A percentile compares a stretch with the other conserved stretches of the same genome.
These are phyloP conservation scores for Elaeis guineensis DNA, from an alignment of 176 grass and related monocot species.

Conservation along the genomic window DNA sequence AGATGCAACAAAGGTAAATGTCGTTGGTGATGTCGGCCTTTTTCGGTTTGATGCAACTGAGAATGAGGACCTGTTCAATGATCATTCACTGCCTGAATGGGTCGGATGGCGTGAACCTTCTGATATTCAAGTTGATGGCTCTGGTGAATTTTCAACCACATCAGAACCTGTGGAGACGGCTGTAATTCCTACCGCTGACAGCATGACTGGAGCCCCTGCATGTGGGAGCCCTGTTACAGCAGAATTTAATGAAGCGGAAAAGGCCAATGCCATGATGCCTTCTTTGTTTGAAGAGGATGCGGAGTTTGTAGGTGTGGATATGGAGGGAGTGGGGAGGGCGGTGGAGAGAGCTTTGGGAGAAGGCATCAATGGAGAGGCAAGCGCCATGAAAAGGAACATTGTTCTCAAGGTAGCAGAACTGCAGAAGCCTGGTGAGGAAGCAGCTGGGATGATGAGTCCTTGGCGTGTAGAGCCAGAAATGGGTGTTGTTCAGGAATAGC, in stretches of 20 bases:
- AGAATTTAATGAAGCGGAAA: not conserved
- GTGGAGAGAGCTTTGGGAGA: not conserved
- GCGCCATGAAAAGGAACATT: slow-evolving; percentile 9
- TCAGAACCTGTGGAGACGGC: not conserved
- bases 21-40: slow-evolving; percentile 3
- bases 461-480: slow-evolving; percentile 23
- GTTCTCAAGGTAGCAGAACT: slow-evolving; percentile 3
- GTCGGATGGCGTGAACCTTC: slow-evolving; percentile 24
- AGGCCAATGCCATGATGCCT: not conserved
- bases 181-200: not conserved
- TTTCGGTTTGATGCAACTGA: slow-evolving; percentile 21
- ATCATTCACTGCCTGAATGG: slow-evolving; percentile 22
- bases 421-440: not conserved
- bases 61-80: slow-evolving; percentile 21
- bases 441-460: slow-evolving; percentile 1
- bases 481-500: slow-evolving; percentile 23
- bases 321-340: slow-evolving; percentile 6
- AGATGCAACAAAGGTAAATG: not conserved
- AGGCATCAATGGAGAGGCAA: not conserved
- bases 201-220: not conserved
- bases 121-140: slow-evolving; percentile 13
- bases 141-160: not conserved
- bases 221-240: not conserved
- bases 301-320: slow-evolving; percentile 23
- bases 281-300: slow-evolving; percentile 25